Percentiles rank a stretch among this genome's conserved stretches.
Evolutionary conservation across 768 basidiomycete species (phyloP).

Genomic region (Boletales sp.): DNA sequence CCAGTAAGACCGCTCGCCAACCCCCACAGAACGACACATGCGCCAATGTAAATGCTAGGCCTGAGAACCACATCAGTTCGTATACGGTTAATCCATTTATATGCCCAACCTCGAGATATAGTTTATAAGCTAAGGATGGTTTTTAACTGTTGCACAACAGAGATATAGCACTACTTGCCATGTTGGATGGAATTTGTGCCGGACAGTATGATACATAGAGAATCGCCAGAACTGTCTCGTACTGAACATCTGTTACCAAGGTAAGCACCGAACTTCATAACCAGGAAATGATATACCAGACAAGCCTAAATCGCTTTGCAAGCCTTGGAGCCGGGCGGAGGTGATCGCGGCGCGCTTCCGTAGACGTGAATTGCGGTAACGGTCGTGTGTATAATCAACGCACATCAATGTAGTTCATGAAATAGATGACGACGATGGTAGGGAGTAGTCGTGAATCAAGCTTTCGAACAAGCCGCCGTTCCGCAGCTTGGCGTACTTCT

Average conservation of each 20-base stretch:
- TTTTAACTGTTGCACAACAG: neutral
- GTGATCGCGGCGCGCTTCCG: conserved; percentile 47
- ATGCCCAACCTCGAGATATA: conserved; percentile 42
- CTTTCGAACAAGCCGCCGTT: conserved; percentile 44
- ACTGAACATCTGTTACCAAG: conserved; percentile 44
- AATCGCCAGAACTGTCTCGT: conserved; percentile 51
- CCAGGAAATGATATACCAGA: conserved; percentile 31
- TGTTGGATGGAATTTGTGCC: conserved; percentile 40
- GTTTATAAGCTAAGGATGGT: conserved; percentile 46
- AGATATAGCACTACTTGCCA: neutral
- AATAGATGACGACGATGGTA: conserved; percentile 54
- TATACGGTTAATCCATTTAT: neutral
- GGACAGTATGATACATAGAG: conserved; percentile 62
- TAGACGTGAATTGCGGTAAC: neutral
- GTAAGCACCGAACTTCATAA: neutral
- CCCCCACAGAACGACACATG: conserved; percentile 62
- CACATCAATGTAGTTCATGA: conserved; percentile 71
- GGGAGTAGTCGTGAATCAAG: conserved; percentile 56
- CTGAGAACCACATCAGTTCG: conserved; percentile 26
- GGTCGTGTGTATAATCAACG: neutral
- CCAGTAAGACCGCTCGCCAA: conserved; percentile 61
- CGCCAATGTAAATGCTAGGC: conserved; percentile 60
- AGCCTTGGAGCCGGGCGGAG: conserved; percentile 46
- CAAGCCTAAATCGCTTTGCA: conserved; percentile 46
- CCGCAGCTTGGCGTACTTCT: conserved; percentile 10